Evolutionary conservation across 2,329 filamentous ascomycete genomes (phyloP), one percentile per base, ranked within the genome.

Genomic region (Aspergillus phoenicis): DNA sequence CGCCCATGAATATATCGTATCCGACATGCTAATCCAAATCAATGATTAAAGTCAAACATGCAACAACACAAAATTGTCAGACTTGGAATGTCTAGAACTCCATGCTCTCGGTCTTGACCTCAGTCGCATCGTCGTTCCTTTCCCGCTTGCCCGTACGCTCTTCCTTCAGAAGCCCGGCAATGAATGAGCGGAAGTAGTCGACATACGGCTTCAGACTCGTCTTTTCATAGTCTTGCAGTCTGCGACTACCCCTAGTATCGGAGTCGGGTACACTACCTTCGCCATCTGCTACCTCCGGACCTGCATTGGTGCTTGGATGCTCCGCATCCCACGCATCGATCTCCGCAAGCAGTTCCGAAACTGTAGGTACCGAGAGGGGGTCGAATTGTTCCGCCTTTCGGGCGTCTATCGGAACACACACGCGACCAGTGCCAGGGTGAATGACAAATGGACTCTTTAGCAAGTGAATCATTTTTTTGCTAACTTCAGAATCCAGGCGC

Each of bases 391-490:
- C 91, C 0, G 94, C 84, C 5, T 80, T 82, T 38, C 81, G 80
- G 1, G 87, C 85, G 73, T 98, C 91, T 70, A 99, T 98, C 2
- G 95, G 95, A 55, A 99, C 95, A 80, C 95, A 99, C 6, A 99
- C 91, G 58, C 94, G 83, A 0, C 95, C 94, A 0, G 95, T 99
- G 17, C 93, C 93, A 0, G 95, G 95, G 75, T 99, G 95, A 39
- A 99, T 89, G 62, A 97, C 94, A 72, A 99, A 99, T 0, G 95
- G 95, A 64, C 89, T 93, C 76, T 99, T 99, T 69, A 99, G 88
- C 84, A 99, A 87, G 84, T 99, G 95, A 80, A 97, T 98, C 60
- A 96, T 87, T 75, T 97, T 97, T 83, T 98, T 98, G 73, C 91
- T 95, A 74, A 99, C 95, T 77, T 97, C 93, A 63, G 95, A 93